Evolutionary conservation across 1,139 yeast genomes (phyloP).

Genomic region (Yamadazyma oceani): DNA sequence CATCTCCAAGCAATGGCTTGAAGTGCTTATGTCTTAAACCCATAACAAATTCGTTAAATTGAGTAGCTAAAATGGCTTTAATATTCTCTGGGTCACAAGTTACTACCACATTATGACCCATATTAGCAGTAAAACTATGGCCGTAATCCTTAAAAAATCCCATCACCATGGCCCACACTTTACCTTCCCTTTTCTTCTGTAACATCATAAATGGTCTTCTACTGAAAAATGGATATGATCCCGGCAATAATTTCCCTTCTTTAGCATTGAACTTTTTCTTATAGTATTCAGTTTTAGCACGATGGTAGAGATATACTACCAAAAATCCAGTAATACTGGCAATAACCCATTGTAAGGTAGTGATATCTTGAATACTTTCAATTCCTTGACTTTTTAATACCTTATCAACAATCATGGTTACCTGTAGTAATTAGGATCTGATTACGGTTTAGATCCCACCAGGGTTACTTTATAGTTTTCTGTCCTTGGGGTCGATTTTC

Average conservation of each 20-base stretch:
- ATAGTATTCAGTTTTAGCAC: background rate
- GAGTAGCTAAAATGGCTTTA: conserved; percentile 39
- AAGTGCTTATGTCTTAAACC: conserved; percentile 47
- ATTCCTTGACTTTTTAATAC: background rate
- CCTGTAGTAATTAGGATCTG: background rate
- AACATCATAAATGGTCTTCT: conserved; percentile 2
- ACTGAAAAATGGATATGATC: conserved; percentile 19
- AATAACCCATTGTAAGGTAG: background rate
- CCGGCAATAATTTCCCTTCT: conserved; percentile 15
- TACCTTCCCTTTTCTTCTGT: conserved; percentile 20
- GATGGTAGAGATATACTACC: background rate
- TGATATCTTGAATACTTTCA: background rate
- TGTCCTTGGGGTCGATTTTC: too few relatives aligned
- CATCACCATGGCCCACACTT: conserved; percentile 5
- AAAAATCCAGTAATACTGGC: background rate
- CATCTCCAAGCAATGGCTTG: conserved; percentile 50
- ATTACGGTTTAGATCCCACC: too few relatives aligned
- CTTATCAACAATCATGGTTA: conserved; percentile 2
- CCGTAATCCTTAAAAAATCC: conserved; percentile 5
- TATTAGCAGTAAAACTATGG: conserved; percentile 3
- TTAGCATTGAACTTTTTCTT: conserved; percentile 17
- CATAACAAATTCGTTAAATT: conserved; percentile 51
- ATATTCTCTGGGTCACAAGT: conserved; percentile 34
- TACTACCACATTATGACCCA: conserved; percentile 9
- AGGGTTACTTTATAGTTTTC: too few relatives aligned